Percentiles rank a stretch among this genome's conserved stretches.
These are phyloP conservation scores for Berberis thunbergii DNA, from an alignment of 164 flowering plant genomes.

Conservation along the genomic window DNA sequence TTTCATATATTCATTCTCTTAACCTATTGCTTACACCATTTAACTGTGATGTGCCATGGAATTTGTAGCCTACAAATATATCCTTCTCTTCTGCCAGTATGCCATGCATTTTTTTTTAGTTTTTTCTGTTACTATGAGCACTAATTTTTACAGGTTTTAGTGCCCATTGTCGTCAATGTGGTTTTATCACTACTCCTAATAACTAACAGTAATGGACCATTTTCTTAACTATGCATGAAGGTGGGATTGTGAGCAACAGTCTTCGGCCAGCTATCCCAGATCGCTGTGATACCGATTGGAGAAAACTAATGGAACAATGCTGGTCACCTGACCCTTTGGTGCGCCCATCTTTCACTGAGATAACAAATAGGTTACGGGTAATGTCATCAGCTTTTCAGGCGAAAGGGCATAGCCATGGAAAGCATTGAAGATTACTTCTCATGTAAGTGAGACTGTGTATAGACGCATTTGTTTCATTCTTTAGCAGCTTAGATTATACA, in stretches of 20 bases:
- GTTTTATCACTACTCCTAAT: not conserved
- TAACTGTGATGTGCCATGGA: too few species aligned
- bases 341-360: constrained; percentile 73
- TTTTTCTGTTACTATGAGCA: too few species aligned
- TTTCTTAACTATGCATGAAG: constrained; percentile 21
- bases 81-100: too few species aligned
- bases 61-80: too few species aligned
- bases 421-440: not conserved
- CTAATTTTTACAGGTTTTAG: too few species aligned
- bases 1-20: too few species aligned
- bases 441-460: constrained; percentile 7
- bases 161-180: too few species aligned
- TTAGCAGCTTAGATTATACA: not conserved
- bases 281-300: constrained; percentile 71
- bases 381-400: constrained; percentile 43
- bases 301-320: constrained; percentile 68
- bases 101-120: too few species aligned
- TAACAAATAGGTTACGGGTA: constrained; percentile 45
- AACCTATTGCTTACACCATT: too few species aligned
- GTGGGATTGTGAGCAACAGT: constrained; percentile 74
- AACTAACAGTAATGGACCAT: not conserved
- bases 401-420: constrained; percentile 16
- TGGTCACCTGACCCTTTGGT: constrained; percentile 70
- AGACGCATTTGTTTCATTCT: constrained; percentile 5
- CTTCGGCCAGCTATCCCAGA: constrained; percentile 69